Conservation (phyloP, 2,329 filamentous ascomycete genomes). For the Lecanicillium sp. region DNA sequence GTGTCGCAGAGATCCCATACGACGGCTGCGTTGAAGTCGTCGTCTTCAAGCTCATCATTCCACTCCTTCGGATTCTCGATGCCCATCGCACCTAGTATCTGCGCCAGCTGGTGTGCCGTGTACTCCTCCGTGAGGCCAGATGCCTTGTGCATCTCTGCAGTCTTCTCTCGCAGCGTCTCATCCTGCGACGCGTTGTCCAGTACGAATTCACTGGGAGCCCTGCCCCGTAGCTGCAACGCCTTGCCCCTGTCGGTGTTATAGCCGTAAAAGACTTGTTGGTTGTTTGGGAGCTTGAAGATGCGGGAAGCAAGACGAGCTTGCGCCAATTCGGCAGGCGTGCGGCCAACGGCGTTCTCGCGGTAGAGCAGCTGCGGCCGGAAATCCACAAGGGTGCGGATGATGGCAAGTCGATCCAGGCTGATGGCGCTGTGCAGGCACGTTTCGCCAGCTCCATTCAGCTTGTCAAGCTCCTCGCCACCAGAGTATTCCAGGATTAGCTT, state of each 20-base stretch:
- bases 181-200: constrained; percentile 7
- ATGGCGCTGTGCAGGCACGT: constrained; percentile 57
- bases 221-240: neutral
- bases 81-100: constrained; percentile 24
- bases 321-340: constrained; percentile 64
- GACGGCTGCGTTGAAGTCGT: constrained; percentile 18
- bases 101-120: constrained; percentile 19
- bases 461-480: constrained; percentile 47
- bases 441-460: constrained; percentile 60
- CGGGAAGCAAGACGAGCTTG: constrained; percentile 45
- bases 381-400: constrained; percentile 44
- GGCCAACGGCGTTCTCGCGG: constrained; percentile 70
- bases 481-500: constrained; percentile 49
- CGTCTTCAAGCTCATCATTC: neutral
- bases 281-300: constrained; percentile 25
- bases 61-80: constrained; percentile 16
- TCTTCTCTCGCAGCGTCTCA: neutral
- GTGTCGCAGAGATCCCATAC: constrained; percentile 31
- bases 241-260: constrained; percentile 5
- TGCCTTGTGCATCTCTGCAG: constrained; percentile 18
- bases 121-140: constrained; percentile 26
- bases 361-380: constrained; percentile 54
- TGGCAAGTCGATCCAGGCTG: constrained; percentile 27
- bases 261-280: neutral
- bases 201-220: constrained; percentile 12